Conservation (phyloP, 805 yeast species). For the Candida krabiensis region DNA sequence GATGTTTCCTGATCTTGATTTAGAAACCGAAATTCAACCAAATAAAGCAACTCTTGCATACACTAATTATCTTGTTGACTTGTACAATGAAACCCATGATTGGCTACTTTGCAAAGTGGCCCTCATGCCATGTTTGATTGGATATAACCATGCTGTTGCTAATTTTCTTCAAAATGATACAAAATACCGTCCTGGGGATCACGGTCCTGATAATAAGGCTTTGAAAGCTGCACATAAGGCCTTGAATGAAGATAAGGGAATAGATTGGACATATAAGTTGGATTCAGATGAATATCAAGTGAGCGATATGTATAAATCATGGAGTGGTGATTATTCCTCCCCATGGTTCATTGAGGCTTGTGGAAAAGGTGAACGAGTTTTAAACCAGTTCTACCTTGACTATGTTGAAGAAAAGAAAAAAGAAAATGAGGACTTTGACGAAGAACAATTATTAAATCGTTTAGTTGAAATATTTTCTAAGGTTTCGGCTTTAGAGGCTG, state of each 20-base stretch:
- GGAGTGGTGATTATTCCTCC: slow-evolving; percentile 65
- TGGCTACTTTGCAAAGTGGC: slow-evolving; percentile 69
- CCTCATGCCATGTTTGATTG: slow-evolving; percentile 73
- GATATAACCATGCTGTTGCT: slow-evolving; percentile 57
- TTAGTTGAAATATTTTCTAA: slow-evolving; percentile 58
- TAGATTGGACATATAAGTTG: slow-evolving; percentile 2
- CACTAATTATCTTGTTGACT: slow-evolving; percentile 55
- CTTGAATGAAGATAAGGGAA: neutral
- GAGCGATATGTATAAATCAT: slow-evolving; percentile 37
- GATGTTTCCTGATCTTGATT: slow-evolving; percentile 43
- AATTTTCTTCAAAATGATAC: slow-evolving; percentile 4
- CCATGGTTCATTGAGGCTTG: slow-evolving; percentile 59
- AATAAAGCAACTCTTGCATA: slow-evolving; percentile 61
- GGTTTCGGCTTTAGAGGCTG: slow-evolving; percentile 60
- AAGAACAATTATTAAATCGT: slow-evolving; percentile 40
- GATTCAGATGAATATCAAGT: slow-evolving; percentile 31
- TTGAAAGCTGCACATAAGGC: slow-evolving; percentile 4
- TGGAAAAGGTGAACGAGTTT: slow-evolving; percentile 45
- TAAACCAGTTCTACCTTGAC: slow-evolving; percentile 25
- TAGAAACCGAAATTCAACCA: slow-evolving; percentile 43
- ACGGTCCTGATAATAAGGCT: slow-evolving; percentile 19
- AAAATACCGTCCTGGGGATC: slow-evolving; percentile 15
- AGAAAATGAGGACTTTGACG: slow-evolving; percentile 39
- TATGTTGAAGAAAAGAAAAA: slow-evolving; percentile 28
- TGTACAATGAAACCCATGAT: slow-evolving; percentile 53